Evolutionary conservation across 139 green algal genomes (phyloP), one percentile per base, ranked within the genome.

Genomic region (Mychonastes homosphaera): DNA sequence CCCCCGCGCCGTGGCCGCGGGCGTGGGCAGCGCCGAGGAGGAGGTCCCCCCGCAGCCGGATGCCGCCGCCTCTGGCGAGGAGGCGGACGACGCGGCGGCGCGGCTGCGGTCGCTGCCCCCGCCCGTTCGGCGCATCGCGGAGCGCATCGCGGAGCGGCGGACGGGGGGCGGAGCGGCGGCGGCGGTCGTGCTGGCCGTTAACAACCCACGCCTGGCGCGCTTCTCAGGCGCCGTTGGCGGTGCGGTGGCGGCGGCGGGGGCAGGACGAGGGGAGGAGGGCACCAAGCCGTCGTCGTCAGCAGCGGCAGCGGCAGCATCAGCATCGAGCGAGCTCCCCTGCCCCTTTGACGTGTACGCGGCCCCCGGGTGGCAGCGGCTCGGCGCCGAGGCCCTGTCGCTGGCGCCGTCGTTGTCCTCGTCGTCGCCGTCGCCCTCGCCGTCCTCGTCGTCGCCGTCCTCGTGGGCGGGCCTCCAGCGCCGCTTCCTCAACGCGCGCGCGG

Each of bases 71-170:
- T n/a, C n/a, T n/a, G n/a, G n/a, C n/a, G n/a, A n/a, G n/a, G n/a
- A n/a, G n/a, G n/a, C n/a, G n/a, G n/a, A n/a, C n/a, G n/a, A n/a
- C n/a, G n/a, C n/a, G n/a, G n/a, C n/a, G n/a, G n/a, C n/a, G n/a
- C n/a, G n/a, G n/a, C n/a, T n/a, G n/a, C n/a, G n/a, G n/a, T n/a
- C n/a, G n/a, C n/a, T n/a, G n/a, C n/a, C n/a, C n/a, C n/a, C n/a
- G n/a, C n/a, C n/a, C n/a, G n/a, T n/a, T n/a, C 23, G 49, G n/a
- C 48, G 56, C 19, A 62, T 72, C 27, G 56, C 64, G 16, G 64
- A 72, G 13, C 16, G 50, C 13, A 33, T 72, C 1, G 56, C 56
- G 27, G 39, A 65, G 2, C 49, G 51, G 13, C 50, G 65, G 38
- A n/a, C n/a, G n/a, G n/a, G n/a, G n/a, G n/a, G n/a, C n/a, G n/a